phyloP scores from a whole-genome alignment of 2,329 filamentous ascomycete genomes.

The Plenodomus tracheiphilus region DNA sequence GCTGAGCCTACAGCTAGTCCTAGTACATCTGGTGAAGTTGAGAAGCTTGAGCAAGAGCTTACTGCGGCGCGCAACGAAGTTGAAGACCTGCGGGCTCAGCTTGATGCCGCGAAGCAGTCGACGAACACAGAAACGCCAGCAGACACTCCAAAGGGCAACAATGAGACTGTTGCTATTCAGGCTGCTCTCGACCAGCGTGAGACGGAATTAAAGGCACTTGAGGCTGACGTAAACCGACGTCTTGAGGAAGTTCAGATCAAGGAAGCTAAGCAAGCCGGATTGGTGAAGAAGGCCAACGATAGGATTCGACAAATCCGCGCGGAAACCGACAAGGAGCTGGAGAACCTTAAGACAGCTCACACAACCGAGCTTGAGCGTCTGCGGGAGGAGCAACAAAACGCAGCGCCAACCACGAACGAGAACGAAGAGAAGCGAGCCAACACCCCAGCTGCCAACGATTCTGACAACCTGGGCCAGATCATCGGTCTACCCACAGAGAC shows the following conservation, averaged over 20 bases:
- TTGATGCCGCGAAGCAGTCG: constrained; percentile 26
- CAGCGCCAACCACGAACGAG: neutral
- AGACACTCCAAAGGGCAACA: constrained; percentile 54
- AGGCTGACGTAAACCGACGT: constrained; percentile 50
- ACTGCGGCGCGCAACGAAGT: constrained; percentile 50
- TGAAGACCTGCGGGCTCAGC: constrained; percentile 48
- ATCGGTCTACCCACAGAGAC: constrained; percentile 18
- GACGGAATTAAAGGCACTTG: constrained; percentile 36
- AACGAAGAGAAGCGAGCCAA: constrained; percentile 1
- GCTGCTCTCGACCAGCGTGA: constrained; percentile 37
- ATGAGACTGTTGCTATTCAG: constrained; percentile 46
- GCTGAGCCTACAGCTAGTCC: constrained; percentile 5
- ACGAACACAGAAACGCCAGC: constrained; percentile 9
- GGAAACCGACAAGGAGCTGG: constrained; percentile 35
- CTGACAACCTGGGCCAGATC: constrained; percentile 26
- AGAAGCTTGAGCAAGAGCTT: constrained; percentile 43
- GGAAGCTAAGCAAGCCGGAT: constrained; percentile 26
- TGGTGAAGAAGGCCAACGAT: constrained; percentile 64
- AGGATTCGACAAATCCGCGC: constrained; percentile 59
- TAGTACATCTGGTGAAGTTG: constrained; percentile 18
- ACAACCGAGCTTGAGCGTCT: constrained; percentile 42
- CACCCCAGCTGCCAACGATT: constrained; percentile 2
- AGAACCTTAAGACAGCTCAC: constrained; percentile 49
- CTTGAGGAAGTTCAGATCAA: constrained; percentile 18
- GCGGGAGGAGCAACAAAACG: constrained; percentile 7